Evolutionary conservation across 768 basidiomycete species (phyloP).

Genomic region (Pleurotus eryngii): DNA sequence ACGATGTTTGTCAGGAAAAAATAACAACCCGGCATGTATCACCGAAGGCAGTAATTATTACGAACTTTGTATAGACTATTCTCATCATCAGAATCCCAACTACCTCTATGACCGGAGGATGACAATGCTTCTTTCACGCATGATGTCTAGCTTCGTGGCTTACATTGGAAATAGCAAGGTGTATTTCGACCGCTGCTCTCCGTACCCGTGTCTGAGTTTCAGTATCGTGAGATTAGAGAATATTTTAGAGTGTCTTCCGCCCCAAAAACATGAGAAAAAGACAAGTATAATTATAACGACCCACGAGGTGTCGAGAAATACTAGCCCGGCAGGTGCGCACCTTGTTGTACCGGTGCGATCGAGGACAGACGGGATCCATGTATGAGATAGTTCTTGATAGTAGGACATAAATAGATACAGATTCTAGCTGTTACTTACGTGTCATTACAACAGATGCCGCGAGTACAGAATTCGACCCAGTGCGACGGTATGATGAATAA

Average conservation of each 20-base stretch:
- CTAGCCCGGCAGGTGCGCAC: not conserved
- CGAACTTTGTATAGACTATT: constrained; percentile 3
- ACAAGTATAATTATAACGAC: not conserved
- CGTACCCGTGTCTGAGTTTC: not conserved
- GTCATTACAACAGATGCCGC: not conserved
- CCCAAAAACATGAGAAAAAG: not conserved
- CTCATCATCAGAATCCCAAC: not conserved
- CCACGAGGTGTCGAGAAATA: not conserved
- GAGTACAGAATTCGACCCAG: too few relatives aligned
- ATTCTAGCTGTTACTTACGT: not conserved
- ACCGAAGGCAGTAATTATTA: not conserved
- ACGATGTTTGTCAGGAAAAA: too few relatives aligned
- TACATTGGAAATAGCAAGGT: constrained; percentile 4
- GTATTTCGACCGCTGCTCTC: not conserved
- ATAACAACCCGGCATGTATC: too few relatives aligned
- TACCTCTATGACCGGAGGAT: not conserved
- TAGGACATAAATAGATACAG: too few relatives aligned
- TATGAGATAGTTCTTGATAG: too few relatives aligned
- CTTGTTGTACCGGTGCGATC: not conserved
- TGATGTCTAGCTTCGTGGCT: constrained; percentile 2
- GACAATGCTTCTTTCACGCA: not conserved
- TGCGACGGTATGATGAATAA: too few relatives aligned
- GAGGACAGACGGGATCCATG: not conserved
- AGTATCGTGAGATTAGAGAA: not conserved
- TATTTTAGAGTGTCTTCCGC: not conserved